Base-by-base conservation (phyloP, 305 asterid genomes). In the Coffea humblotiana region DNA sequence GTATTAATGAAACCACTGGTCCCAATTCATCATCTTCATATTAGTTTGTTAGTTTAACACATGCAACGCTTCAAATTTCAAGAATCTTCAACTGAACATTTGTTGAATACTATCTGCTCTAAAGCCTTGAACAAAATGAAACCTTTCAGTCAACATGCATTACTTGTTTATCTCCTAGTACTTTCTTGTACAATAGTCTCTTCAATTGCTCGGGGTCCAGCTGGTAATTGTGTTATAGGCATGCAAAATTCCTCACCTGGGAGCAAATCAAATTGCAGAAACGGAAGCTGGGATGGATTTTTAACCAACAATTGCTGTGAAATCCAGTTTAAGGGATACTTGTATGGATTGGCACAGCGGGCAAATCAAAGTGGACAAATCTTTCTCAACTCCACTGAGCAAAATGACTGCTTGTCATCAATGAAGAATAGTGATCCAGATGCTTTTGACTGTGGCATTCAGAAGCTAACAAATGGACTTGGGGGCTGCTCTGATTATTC, bases 401-500 rank as follows among this genome's bases (percentile, higher is more conserved):
- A 88, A 45, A 76, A 65, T n/a, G 82, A 72, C 27, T 93, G 97
- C 75, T 71, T 84, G 27, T 74, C 77, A 47, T 81, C 67, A 27
- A 49, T 81, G 61, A 82, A 74, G 80, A 83, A 81, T 16, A 64
- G 6, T 64, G 77, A 69, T 23, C 27, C 7, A 19, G 72, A 82
- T 67, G 73, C 14, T 47, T 72, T 54, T 29, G 74, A 65, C 43
- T 89, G 97, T 88, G 95, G 94, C 52, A 77, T 92, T 60, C 88
- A 86, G 77, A 90, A 87, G 87, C 86, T 93, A 54, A 87, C 86
- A 6, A 82, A 88, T 65, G 97, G 95, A 48, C 54, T 65, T 56
- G 97, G 91, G 74, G 90, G 90, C 37, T 93, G 97, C 81, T 90
- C 97, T 2, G 87, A 89, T 71, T 93, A 87, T 73, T 74, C 86